Percentiles rank a stretch among this genome's conserved stretches.
These are phyloP conservation scores for Epichloe brachyelytri DNA, from an alignment of 2,329 filamentous ascomycete genomes.

Conservation along the genomic window DNA sequence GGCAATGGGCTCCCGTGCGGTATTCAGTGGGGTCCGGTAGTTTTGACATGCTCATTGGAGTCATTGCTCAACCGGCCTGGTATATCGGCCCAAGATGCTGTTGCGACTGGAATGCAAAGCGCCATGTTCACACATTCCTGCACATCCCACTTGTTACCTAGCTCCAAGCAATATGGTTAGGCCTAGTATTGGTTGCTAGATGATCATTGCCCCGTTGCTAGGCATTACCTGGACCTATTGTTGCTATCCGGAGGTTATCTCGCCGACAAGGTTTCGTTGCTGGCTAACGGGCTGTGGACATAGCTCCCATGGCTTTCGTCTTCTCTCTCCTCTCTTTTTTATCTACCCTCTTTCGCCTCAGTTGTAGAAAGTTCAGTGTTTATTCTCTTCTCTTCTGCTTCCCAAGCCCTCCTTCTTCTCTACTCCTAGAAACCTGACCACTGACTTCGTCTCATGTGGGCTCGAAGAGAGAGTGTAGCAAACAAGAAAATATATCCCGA, in stretches of 20 bases:
- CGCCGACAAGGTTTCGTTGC: slow-evolving; percentile 4
- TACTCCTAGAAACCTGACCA: neutral
- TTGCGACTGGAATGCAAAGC: slow-evolving; percentile 8
- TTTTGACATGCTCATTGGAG: slow-evolving; percentile 1
- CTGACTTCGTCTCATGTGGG: neutral
- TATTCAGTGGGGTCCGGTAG: slow-evolving; percentile 1
- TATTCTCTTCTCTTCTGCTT: neutral
- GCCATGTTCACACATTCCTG: slow-evolving; percentile 8
- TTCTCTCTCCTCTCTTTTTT: neutral
- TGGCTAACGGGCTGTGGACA: neutral
- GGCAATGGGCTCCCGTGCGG: slow-evolving; percentile 1
- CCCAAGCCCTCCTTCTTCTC: neutral
- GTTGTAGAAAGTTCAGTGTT: neutral
- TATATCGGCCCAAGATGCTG: slow-evolving; percentile 3
- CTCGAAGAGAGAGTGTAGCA: neutral
- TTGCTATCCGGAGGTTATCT: slow-evolving; percentile 5
- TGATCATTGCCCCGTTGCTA: slow-evolving; percentile 7
- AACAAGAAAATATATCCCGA: neutral
- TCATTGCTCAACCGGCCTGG: slow-evolving; percentile 1
- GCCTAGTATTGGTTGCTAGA: slow-evolving; percentile 7
- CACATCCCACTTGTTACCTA: slow-evolving; percentile 4
- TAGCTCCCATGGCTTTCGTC: slow-evolving; percentile 1
- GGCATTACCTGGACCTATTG: slow-evolving; percentile 5
- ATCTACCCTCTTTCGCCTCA: neutral
- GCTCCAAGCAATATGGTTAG: slow-evolving; percentile 4